A percentile compares a stretch with the other conserved stretches of the same genome.
phyloP scores from a whole-genome alignment of 148 eudicot species.

The Gaultheria prostrata region DNA sequence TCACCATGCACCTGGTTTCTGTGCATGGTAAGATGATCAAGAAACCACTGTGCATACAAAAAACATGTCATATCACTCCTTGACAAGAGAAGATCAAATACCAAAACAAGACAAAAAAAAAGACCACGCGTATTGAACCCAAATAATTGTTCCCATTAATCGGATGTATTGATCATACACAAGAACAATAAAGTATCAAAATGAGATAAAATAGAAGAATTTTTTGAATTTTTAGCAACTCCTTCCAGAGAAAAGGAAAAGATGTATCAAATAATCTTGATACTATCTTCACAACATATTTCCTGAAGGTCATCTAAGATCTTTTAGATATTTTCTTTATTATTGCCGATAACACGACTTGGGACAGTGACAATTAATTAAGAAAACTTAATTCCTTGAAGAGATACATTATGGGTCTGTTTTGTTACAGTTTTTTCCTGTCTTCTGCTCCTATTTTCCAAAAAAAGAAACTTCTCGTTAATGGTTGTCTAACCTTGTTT shows the following conservation, averaged over 20 bases:
- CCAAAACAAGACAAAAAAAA: not conserved
- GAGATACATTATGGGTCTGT: not conserved
- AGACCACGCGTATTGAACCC: not conserved
- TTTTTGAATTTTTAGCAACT: not conserved
- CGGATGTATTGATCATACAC: not conserved
- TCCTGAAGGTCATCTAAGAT: not conserved
- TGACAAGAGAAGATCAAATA: not conserved
- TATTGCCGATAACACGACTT: not conserved
- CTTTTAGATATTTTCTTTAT: not conserved
- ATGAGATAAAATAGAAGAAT: not conserved
- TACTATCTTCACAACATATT: not conserved
- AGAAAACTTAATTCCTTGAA: not conserved
- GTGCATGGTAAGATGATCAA: too few relatives aligned
- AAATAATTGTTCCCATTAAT: not conserved
- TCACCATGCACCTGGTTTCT: too few relatives aligned
- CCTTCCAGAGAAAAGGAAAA: not conserved
- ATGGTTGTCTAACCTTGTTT: not conserved
- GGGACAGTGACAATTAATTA: not conserved
- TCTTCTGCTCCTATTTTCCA: not conserved
- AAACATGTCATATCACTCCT: not conserved
- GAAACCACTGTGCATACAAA: not conserved
- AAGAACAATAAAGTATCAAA: not conserved
- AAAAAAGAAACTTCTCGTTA: not conserved
- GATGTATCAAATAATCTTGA: not conserved
- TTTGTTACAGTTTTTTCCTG: not conserved